Evolutionary conservation across 495 filamentous ascomycete genomes (phyloP), one percentile per base, ranked within the genome.

Genomic region (Penicillium antarcticum): DNA sequence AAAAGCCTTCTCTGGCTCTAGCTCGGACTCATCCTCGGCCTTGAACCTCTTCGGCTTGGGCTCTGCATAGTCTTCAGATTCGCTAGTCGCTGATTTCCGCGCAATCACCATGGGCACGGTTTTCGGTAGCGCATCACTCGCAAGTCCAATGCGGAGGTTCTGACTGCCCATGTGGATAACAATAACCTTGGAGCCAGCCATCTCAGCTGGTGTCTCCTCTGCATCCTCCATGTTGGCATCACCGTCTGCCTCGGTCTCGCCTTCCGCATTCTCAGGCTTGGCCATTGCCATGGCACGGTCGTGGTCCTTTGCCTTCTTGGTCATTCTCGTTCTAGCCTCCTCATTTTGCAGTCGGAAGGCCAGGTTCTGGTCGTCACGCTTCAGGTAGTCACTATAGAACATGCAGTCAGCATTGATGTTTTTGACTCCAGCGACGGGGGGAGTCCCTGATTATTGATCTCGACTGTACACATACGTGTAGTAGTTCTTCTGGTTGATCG

Each of bases 401-500:
- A 18, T 26, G 41, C 32, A 16, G 43, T 65, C 7, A 60, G 55
- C 33, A 41, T 50, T 42, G 37, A 13, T 17, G 48, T 34, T 24
- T 33, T 6, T 29, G 4, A 26, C 24, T 6, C 6, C 1, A 18
- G 6, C 11, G 9, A 18, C 11, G 13, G 4, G 21, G 16, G 18
- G 24, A 1, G 9, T 10, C 6, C 13, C 3, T n/a, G 12, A 35
- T 17, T 46, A 45, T 17, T 42, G 7, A 17, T 19, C 12, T 34
- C 5, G 16, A 2, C 5, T 29, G 5, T n/a, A 13, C 7, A 78
- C 90, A 48, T 79, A 96, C 90, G 94, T 98, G 62, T 98, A 98
- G 70, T 98, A 98, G 70, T 98, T 98, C 72, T 98, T 98, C 64
- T 98, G 94, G 63, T 98, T 98, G 67, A 98, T 98, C 62, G 91